Conservation (phyloP, 2,329 filamentous ascomycete genomes). For the Hortaea sp. region DNA sequence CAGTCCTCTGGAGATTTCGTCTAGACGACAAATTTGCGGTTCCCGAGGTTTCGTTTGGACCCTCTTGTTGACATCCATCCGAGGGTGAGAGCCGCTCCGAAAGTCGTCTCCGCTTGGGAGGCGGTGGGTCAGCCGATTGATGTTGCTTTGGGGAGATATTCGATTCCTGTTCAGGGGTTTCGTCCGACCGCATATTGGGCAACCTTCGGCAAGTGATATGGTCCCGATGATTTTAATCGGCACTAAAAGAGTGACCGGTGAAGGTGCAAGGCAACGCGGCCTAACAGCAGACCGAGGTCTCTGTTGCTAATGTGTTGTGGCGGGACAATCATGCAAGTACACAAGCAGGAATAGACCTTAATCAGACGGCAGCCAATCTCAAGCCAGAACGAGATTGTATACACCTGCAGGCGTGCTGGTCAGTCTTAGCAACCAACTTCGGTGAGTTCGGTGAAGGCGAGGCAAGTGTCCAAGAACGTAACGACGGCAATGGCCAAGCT, state of each 20-base stretch:
- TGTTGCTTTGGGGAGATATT: background rate
- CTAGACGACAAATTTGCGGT: background rate
- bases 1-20: conserved; percentile 5
- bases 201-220: conserved; percentile 1
- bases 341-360: background rate
- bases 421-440: background rate
- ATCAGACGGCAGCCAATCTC: conserved; percentile 1
- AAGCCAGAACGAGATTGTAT: background rate
- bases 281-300: background rate
- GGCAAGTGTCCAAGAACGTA: background rate
- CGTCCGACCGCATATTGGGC: conserved; percentile 4
- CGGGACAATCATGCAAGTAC: background rate
- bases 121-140: background rate
- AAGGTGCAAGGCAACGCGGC: background rate
- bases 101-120: background rate
- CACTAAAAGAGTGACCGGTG: too few species aligned
- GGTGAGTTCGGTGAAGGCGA: background rate
- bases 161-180: background rate
- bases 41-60: background rate
- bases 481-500: conserved; percentile 2
- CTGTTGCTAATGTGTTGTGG: background rate
- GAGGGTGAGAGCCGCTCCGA: background rate
- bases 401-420: background rate
- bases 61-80: background rate
- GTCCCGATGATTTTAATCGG: too few species aligned